Evolutionary conservation across 164 flowering plant genomes (phyloP), one percentile per base, ranked within the genome.

Genomic region (Tinospora cordifolia): DNA sequence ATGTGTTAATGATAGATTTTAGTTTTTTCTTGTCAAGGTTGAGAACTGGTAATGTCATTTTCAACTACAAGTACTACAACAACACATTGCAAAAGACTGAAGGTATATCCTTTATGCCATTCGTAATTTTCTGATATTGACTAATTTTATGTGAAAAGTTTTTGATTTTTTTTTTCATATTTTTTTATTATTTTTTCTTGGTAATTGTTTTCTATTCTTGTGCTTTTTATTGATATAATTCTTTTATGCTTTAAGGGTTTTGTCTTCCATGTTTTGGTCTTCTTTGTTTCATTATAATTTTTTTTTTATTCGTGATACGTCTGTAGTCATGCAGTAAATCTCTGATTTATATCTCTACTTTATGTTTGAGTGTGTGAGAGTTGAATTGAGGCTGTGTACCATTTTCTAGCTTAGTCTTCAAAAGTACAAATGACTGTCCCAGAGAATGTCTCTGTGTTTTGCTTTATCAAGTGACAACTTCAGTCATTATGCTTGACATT

Each of bases 81-180:
- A 87, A 90, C 76, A 83, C 74, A 78, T 72, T 87, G 71, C 88
- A 82, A 75, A 91, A 89, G 81, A 90, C 88, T 74, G 98, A 93
- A 91, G 98, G 98, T 93, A 79, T 11, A 41, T 44, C 34, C 21
- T 54, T 11, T 54, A 44, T 44, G 47, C 47, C 47, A 2, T 11
- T 44, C 8, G 12, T 44, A 44, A 9, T 44, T 44, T 44, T 30
- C 2, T 0, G 13, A 44, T 44, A 14, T 54, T 54, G 60, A 21
- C 24, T 54, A 8, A 8, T 54, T 22, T 6, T 21, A 1, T 54
- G 25, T 54, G 6, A 15, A 8, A n/a, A 8, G 4, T 54, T n/a
- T 0, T 54, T 54, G 60, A 54, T 19, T 13, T 17, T 19, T 13
- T 8, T 47, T 47, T 47, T 12, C 60, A 19, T 54, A 8, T 51